Conservation (phyloP, 148 eudicot species). For the Persicaria tinctoria region DNA sequence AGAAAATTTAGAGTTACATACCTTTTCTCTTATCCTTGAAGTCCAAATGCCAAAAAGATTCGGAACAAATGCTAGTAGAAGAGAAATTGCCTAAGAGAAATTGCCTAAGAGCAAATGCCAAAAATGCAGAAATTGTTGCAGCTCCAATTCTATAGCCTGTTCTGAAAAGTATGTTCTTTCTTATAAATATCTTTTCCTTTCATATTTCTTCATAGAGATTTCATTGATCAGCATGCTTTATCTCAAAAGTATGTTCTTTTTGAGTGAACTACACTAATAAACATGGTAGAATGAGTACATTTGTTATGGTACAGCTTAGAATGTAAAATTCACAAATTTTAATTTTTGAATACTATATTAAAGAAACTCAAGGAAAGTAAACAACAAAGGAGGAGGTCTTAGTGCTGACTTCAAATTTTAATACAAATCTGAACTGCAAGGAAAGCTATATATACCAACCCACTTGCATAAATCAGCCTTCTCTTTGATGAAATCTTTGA, state of each 20-base stretch:
- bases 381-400: not conserved
- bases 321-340: not conserved
- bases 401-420: not conserved
- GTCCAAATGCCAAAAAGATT: slow-evolving; percentile 50
- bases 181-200: not conserved
- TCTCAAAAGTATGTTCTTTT: not conserved
- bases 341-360: not conserved
- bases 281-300: not conserved
- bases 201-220: not conserved
- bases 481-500: slow-evolving; percentile 44
- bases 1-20: slow-evolving; percentile 10
- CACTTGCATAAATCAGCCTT: slow-evolving; percentile 54
- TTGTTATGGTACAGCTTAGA: not conserved
- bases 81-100: not conserved
- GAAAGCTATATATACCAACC: slow-evolving; percentile 61
- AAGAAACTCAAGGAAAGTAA: not conserved
- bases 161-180: not conserved
- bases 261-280: not conserved
- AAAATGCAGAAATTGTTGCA: not conserved
- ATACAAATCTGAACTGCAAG: slow-evolving; percentile 47
- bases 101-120: slow-evolving; percentile 49
- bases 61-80: too few relatives aligned
- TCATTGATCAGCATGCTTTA: not conserved
- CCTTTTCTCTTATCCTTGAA: slow-evolving; percentile 71
- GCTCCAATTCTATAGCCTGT: not conserved